These are phyloP conservation scores for Penicillium tannophilum DNA, from an alignment of 495 filamentous ascomycete genomes.

Conservation along the genomic window DNA sequence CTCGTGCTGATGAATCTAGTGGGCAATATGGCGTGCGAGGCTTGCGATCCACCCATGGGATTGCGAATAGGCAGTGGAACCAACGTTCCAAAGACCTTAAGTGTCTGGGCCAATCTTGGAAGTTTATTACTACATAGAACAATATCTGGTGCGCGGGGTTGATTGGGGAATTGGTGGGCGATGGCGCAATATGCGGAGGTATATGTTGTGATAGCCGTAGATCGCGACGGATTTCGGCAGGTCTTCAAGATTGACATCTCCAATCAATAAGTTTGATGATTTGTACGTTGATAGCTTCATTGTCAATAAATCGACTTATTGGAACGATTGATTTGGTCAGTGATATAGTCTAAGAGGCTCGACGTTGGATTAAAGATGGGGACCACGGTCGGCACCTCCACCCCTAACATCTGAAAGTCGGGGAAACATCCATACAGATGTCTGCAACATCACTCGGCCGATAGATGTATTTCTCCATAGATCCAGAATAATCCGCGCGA, in stretches of 20 bases:
- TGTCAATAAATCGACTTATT: no score
- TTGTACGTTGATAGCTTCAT: no score
- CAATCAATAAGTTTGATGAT: no score
- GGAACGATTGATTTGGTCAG: background rate
- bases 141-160: conserved; percentile 4
- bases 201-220: conserved; percentile 34
- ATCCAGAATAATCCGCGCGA: background rate
- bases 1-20: conserved; percentile 21
- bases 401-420: no score
- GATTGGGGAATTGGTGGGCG: conserved; percentile 17
- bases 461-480: conserved; percentile 3
- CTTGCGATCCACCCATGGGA: conserved; percentile 9
- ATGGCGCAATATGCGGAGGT: conserved; percentile 38
- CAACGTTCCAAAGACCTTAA: background rate
- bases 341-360: background rate
- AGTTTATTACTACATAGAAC: background rate
- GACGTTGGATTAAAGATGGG: background rate
- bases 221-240: conserved; percentile 2
- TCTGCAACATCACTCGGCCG: conserved; percentile 12
- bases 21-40: conserved; percentile 31
- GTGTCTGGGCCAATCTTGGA: background rate
- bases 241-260: conserved; percentile 1
- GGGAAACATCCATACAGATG: background rate
- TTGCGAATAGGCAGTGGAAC: background rate
- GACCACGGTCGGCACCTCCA: background rate